Percentiles rank a stretch among this genome's conserved stretches.
phyloP scores from a whole-genome alignment of 352 stramenopile genomes.

The Elongisporangium prolatum region DNA sequence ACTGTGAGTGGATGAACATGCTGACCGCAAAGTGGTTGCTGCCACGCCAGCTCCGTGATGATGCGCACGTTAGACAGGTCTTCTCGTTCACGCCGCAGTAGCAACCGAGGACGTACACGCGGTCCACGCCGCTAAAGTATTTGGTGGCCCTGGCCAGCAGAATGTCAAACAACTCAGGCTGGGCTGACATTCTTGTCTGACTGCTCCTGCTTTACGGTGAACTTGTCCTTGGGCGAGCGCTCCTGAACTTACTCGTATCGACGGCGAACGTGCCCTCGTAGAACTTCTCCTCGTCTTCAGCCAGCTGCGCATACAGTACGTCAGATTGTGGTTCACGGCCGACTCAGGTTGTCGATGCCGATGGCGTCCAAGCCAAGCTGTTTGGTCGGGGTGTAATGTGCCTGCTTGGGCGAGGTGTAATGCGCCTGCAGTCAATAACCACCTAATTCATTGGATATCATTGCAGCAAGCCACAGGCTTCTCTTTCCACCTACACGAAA shows the following conservation, averaged over 20 bases:
- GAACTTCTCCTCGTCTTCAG: slow-evolving; percentile 39
- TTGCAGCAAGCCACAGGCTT: no score
- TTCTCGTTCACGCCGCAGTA: slow-evolving; percentile 60
- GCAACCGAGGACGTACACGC: slow-evolving; percentile 60
- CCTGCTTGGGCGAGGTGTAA: no score
- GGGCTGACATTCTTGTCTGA: slow-evolving; percentile 50
- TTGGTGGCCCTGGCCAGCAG: slow-evolving; percentile 42
- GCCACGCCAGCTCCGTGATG: slow-evolving; percentile 54
- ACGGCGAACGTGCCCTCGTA: slow-evolving; percentile 51
- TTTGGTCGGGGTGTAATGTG: slow-evolving; percentile 56
- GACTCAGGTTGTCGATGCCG: slow-evolving; percentile 35
- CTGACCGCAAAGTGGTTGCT: slow-evolving; percentile 68
- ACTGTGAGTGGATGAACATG: slow-evolving; percentile 66
- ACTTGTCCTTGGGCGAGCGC: slow-evolving; percentile 62
- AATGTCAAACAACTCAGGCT: slow-evolving; percentile 42
- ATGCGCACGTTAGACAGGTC: slow-evolving; percentile 54
- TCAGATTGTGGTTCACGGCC: slow-evolving; percentile 44
- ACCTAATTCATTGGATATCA: no score
- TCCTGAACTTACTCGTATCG: slow-evolving; percentile 60
- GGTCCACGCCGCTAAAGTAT: slow-evolving; percentile 42
- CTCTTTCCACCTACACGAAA: no score
- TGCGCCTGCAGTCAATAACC: no score
- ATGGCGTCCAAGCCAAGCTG: slow-evolving; percentile 29
- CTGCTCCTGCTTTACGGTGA: slow-evolving; percentile 45
- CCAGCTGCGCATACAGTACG: slow-evolving; percentile 43